Conservation (phyloP, 192 early-diverging fungal genomes). For the Coemansia sp. region DNA sequence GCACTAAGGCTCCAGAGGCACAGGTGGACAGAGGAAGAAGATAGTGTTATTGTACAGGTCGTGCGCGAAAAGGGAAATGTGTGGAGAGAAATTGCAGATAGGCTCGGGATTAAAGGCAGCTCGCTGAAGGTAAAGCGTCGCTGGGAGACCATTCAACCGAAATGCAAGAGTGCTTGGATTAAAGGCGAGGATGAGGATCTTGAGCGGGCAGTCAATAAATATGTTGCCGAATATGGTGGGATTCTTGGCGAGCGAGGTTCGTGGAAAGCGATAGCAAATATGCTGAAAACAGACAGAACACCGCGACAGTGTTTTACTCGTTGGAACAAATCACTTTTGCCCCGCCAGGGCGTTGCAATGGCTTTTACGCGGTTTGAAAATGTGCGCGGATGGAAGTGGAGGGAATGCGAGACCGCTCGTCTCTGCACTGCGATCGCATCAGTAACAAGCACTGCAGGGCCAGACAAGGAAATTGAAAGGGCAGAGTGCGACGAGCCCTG, state of each 20-base stretch:
- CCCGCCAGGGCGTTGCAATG: conserved; percentile 25
- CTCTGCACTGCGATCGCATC: conserved; percentile 13
- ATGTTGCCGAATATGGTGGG: conserved; percentile 5
- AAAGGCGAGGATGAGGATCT: conserved; percentile 33
- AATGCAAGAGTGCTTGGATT: conserved; percentile 18
- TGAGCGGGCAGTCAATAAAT: conserved; percentile 17
- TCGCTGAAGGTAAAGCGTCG: conserved; percentile 28
- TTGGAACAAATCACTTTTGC: conserved; percentile 35
- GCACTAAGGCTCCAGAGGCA: conserved; percentile 4
- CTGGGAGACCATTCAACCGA: conserved; percentile 36
- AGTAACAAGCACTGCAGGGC: conserved; percentile 7
- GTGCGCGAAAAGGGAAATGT: conserved; percentile 17
- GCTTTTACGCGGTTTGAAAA: conserved; percentile 25
- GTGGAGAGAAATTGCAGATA: conserved; percentile 33
- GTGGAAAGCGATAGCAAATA: conserved; percentile 30
- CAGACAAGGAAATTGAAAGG: not conserved
- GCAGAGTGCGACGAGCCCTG: conserved; percentile 34
- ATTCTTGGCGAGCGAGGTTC: conserved; percentile 12
- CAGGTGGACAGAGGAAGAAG: conserved; percentile 44
- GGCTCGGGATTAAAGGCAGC: conserved; percentile 32
- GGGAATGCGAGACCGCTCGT: conserved; percentile 11
- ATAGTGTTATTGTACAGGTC: conserved; percentile 13
- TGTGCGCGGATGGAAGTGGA: conserved; percentile 38
- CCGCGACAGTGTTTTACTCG: conserved; percentile 39
- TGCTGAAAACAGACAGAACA: conserved; percentile 27